A percentile compares a stretch with the other conserved stretches of the same genome.
Conservation (phyloP, 2,329 filamentous ascomycete species). For the Lojkania enalia region DNA sequence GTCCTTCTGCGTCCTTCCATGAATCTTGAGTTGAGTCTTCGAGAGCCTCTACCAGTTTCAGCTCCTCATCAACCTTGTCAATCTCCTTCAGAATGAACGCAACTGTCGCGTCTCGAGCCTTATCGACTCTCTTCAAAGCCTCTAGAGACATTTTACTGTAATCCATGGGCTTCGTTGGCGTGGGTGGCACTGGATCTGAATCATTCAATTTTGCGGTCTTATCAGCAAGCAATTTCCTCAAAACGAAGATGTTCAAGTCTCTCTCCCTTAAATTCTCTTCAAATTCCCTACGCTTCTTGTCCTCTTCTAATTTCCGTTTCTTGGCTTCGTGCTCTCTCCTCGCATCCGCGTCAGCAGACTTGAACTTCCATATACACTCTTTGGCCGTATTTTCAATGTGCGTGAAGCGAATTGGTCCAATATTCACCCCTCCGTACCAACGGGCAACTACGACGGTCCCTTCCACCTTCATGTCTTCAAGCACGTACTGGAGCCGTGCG, state of each 20-base stretch:
- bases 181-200: slow-evolving; percentile 25
- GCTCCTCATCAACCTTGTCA: slow-evolving; percentile 52
- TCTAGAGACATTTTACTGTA: slow-evolving; percentile 50
- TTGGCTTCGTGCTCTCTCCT: slow-evolving; percentile 42
- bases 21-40: slow-evolving; percentile 25
- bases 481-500: slow-evolving; percentile 51
- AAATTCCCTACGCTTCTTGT: slow-evolving; percentile 44
- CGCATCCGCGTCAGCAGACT: slow-evolving; percentile 33
- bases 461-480: slow-evolving; percentile 49
- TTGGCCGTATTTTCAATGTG: slow-evolving; percentile 56
- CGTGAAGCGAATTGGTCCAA: slow-evolving; percentile 57
- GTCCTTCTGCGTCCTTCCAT: slow-evolving; percentile 18
- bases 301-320: slow-evolving; percentile 43
- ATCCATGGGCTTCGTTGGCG: slow-evolving; percentile 40
- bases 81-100: slow-evolving; percentile 57
- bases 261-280: slow-evolving; percentile 42
- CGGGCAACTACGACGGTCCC: slow-evolving; percentile 57
- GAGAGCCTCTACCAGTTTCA: slow-evolving; percentile 30
- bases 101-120: slow-evolving; percentile 57
- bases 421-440: slow-evolving; percentile 59
- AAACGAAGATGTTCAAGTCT: slow-evolving; percentile 52
- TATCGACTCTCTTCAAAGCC: slow-evolving; percentile 49
- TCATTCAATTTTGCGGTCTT: slow-evolving; percentile 43
- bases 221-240: slow-evolving; percentile 51
- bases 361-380: slow-evolving; percentile 52